Percentiles rank a stretch among this genome's conserved stretches.
phyloP scores from a whole-genome alignment of 2,329 filamentous ascomycete species.

The Aureobasidium mangrovei region DNA sequence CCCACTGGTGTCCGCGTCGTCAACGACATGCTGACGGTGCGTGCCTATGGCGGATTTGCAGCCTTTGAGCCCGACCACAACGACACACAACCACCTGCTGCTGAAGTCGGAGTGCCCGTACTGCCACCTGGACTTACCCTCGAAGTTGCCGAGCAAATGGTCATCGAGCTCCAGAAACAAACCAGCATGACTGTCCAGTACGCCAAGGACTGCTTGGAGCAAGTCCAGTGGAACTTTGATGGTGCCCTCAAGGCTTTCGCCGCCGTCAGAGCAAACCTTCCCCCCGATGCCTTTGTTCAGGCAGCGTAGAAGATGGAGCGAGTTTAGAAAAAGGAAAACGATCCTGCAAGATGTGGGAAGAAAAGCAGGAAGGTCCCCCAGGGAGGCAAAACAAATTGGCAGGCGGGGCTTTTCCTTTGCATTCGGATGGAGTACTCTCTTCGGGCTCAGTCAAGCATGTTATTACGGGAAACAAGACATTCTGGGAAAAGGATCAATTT shows the following conservation, averaged over 20 bases:
- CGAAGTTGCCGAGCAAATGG: constrained; percentile 46
- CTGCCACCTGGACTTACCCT: constrained; percentile 23
- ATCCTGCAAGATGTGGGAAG: too few species aligned
- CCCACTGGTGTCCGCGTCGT: constrained; percentile 62
- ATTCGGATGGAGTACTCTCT: too few species aligned
- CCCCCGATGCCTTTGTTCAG: constrained; percentile 33
- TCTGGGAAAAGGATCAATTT: too few species aligned
- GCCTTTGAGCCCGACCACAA: constrained; percentile 40
- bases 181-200: constrained; percentile 75
- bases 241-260: constrained; percentile 67
- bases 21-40: constrained; percentile 68
- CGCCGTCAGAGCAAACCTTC: constrained; percentile 53
- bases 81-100: constrained; percentile 21
- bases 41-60: constrained; percentile 53
- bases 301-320: not conserved
- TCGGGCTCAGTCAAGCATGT: too few species aligned
- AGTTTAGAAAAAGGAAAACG: too few species aligned
- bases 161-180: constrained; percentile 60
- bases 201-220: constrained; percentile 69
- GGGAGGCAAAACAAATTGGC: too few species aligned
- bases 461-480: too few species aligned
- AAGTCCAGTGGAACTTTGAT: constrained; percentile 72
- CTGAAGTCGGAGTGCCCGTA: constrained; percentile 16
- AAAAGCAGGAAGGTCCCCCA: too few species aligned
- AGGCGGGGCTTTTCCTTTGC: too few species aligned